Evolutionary conservation across 805 yeast species (phyloP).

Genomic region (Yamadazyma sp.): DNA sequence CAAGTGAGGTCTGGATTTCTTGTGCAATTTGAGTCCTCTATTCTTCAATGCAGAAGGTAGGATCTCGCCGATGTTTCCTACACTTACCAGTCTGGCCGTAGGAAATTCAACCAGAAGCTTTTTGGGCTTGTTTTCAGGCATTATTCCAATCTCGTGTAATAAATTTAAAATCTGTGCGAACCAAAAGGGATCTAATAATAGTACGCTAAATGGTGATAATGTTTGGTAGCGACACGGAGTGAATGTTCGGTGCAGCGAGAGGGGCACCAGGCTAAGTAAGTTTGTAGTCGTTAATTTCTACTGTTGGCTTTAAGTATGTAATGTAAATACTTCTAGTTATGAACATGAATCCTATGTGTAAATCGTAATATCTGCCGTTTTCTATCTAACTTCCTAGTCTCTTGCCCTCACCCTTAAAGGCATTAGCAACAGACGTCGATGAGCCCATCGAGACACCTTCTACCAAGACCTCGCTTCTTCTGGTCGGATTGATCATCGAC

Average conservation of each 20-base stretch:
- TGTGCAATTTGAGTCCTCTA: conserved; percentile 15
- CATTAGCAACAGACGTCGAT: conserved; percentile 10
- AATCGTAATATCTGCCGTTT: too few relatives aligned
- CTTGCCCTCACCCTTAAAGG: conserved; percentile 39
- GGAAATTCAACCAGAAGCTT: conserved; percentile 6
- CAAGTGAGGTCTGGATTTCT: conserved; percentile 32
- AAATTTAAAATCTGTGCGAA: not conserved
- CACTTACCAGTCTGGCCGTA: conserved; percentile 1
- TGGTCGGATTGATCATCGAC: conserved; percentile 4
- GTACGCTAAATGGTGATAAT: not conserved
- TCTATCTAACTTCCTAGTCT: conserved; percentile 37
- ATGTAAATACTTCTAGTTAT: too few relatives aligned
- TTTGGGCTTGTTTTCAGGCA: conserved; percentile 9
- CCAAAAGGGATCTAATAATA: not conserved
- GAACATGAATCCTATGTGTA: too few relatives aligned
- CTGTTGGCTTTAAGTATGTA: too few relatives aligned
- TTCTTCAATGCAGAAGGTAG: conserved; percentile 17
- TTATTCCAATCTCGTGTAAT: not conserved
- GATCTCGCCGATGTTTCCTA: conserved; percentile 2
- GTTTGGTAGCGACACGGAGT: too few relatives aligned
- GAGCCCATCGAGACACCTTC: not conserved
- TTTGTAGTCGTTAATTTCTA: too few relatives aligned
- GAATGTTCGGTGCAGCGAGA: too few relatives aligned
- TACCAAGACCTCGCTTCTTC: not conserved
- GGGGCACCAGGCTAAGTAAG: too few relatives aligned